Conservation (phyloP, 2,329 filamentous ascomycete species). For the Aspergillus candidus region DNA sequence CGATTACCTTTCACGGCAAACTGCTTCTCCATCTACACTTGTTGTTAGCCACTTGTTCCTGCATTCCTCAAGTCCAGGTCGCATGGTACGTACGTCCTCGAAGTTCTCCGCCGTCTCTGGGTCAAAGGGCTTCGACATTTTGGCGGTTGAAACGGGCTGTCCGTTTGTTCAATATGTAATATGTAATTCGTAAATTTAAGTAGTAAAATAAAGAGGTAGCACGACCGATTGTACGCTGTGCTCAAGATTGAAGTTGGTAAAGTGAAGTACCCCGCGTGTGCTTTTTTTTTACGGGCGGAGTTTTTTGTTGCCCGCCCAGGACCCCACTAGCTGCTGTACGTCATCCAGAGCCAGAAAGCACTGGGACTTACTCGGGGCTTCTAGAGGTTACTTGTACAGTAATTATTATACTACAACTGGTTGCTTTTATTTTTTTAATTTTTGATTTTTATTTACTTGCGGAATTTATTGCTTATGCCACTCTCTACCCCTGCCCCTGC, state of each 20-base stretch:
- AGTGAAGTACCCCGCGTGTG: conserved; percentile 24
- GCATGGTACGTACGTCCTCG: conserved; percentile 53
- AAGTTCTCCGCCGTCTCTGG: conserved; percentile 63
- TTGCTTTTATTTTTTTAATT: no score
- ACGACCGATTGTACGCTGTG: background rate
- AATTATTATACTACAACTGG: no score
- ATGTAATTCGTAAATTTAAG: background rate
- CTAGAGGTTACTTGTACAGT: background rate
- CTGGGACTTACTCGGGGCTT: background rate
- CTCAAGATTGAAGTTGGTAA: conserved; percentile 1
- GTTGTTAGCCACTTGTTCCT: conserved; percentile 19
- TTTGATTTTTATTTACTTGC: no score
- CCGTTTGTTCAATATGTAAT: background rate
- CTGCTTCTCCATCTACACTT: conserved; percentile 85
- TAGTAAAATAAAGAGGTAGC: background rate
- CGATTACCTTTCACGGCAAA: conserved; percentile 85
- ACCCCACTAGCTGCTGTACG: conserved; percentile 11
- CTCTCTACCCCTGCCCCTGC: no score
- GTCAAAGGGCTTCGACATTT: conserved; percentile 43
- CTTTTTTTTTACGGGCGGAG: conserved; percentile 18
- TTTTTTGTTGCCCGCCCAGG: conserved; percentile 9
- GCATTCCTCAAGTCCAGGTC: background rate
- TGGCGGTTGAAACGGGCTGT: conserved; percentile 10
- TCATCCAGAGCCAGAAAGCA: conserved; percentile 9
- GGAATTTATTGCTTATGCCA: no score